These are phyloP conservation scores for Smittium culicis DNA, from an alignment of 371 early-diverging fungal genomes.

Conservation along the genomic window DNA sequence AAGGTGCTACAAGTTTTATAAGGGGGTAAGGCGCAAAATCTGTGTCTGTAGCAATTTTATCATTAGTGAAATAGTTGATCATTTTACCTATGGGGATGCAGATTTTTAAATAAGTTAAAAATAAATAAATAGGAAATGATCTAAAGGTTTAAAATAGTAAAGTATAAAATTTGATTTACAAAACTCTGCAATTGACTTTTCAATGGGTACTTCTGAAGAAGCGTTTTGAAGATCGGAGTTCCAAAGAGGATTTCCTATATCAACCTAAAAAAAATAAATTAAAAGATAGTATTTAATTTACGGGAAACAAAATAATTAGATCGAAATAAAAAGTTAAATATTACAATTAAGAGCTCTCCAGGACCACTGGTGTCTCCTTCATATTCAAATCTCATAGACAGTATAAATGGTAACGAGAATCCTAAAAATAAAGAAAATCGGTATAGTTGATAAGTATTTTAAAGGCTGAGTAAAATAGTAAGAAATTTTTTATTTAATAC, in stretches of 20 bases:
- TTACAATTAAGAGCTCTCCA: not conserved
- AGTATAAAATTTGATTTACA: no score
- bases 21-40: constrained; percentile 2
- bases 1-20: not conserved
- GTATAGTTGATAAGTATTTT: no score
- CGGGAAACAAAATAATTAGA: no score
- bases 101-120: not conserved
- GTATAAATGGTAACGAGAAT: not conserved
- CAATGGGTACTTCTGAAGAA: not conserved
- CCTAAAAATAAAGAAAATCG: no score
- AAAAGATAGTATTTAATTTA: no score
- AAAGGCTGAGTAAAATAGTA: no score
- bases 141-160: not conserved
- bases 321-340: no score
- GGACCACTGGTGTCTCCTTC: not conserved
- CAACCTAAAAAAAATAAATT: not conserved
- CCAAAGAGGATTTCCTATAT: not conserved
- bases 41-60: constrained; percentile 1
- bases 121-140: not conserved
- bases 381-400: constrained; percentile 5
- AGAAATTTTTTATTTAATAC: not conserved
- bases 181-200: constrained; percentile 5
- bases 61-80: constrained; percentile 4
- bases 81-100: constrained; percentile 1
- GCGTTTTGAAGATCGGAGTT: not conserved